Percentiles rank a stretch among this genome's conserved stretches.
Conservation (phyloP, 139 green algal genomes). For the Diplosphaera chodatii region DNA sequence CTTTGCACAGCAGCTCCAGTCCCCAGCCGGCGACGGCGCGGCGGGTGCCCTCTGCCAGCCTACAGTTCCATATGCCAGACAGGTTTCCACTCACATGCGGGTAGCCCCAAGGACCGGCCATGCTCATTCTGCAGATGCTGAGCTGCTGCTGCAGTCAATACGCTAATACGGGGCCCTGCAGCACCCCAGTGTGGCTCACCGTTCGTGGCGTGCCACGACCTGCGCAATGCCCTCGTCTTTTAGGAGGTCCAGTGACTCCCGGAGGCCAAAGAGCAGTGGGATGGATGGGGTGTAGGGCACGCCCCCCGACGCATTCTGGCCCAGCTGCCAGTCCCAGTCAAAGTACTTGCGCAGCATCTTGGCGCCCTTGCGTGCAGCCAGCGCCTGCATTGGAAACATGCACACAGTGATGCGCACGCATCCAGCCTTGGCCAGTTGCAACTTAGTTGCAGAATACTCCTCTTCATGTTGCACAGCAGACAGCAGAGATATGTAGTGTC, state of each 20-base stretch:
- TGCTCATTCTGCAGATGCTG: no score
- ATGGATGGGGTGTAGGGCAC: constrained; percentile 59
- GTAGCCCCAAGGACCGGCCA: no score
- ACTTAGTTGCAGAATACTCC: no score
- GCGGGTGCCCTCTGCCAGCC: constrained; percentile 65
- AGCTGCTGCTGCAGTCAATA: no score
- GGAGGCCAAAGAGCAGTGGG: constrained; percentile 88
- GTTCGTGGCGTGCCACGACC: constrained; percentile 79
- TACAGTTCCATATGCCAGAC: not conserved
- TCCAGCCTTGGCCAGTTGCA: no score
- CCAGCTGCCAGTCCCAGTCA: constrained; percentile 69
- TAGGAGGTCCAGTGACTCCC: constrained; percentile 67
- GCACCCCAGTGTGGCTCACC: constrained; percentile 24
- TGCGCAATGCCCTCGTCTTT: constrained; percentile 83
- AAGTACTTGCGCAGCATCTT: constrained; percentile 80
- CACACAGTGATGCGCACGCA: no score
- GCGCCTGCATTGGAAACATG: constrained; percentile 43
- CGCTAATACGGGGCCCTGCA: no score
- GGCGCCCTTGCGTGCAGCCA: constrained; percentile 63
- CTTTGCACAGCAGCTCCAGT: constrained; percentile 85
- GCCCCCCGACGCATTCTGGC: constrained; percentile 51
- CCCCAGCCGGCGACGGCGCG: constrained; percentile 86
- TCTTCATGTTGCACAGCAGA: no score
- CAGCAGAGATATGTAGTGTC: no score
- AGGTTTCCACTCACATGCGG: no score